These are phyloP conservation scores for Trichosporon sp. DNA, from an alignment of 1,284 basidiomycete genomes.

Conservation along the genomic window DNA sequence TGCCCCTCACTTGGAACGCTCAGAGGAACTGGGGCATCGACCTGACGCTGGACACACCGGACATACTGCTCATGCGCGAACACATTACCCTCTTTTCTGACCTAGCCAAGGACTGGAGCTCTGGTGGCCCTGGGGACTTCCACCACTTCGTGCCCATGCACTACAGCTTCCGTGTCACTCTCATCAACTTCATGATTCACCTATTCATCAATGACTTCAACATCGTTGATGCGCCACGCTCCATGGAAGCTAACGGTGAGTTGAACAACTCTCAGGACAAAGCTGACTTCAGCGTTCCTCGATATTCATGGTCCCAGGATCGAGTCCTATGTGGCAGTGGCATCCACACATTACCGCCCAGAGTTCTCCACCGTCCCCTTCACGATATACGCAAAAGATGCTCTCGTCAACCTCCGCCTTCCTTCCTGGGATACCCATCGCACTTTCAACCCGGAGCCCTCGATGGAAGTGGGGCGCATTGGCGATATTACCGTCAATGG, in stretches of 20 bases:
- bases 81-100: conserved; percentile 89
- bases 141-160: conserved; percentile 74
- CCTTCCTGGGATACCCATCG: conserved; percentile 84
- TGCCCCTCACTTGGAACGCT: conserved; percentile 51
- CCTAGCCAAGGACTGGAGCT: conserved; percentile 79
- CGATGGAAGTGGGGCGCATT: conserved; percentile 57
- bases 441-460: conserved; percentile 55
- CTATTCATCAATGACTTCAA: conserved; percentile 92
- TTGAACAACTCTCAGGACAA: neutral
- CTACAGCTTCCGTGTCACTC: conserved; percentile 64
- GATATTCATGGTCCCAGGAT: conserved; percentile 60
- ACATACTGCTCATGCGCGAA: conserved; percentile 73
- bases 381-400: conserved; percentile 57
- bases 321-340: conserved; percentile 56
- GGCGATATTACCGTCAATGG: conserved; percentile 59
- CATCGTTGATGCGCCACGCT: conserved; percentile 79
- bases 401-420: conserved; percentile 59
- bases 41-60: conserved; percentile 63
- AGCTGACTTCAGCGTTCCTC: conserved; percentile 58
- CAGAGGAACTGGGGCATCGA: conserved; percentile 71
- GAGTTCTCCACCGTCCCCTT: conserved; percentile 65
- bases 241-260: conserved; percentile 71
- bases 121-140: conserved; percentile 70
- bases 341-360: conserved; percentile 66
- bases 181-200: conserved; percentile 70